A percentile compares a stretch with the other conserved stretches of the same genome.
Conservation (phyloP, 2,329 filamentous ascomycete genomes). For the Aspergillus fischeri region DNA sequence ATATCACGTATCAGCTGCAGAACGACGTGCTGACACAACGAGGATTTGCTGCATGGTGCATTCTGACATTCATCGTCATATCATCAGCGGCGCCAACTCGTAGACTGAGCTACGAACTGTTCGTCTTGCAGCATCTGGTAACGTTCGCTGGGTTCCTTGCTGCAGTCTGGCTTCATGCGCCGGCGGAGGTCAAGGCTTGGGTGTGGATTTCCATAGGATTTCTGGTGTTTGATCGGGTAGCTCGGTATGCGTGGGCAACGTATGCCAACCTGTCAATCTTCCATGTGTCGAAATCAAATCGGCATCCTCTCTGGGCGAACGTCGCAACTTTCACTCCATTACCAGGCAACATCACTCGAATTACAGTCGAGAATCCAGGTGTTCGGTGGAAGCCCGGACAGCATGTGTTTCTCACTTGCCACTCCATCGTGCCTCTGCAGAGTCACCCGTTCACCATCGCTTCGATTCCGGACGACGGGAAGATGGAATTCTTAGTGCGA, state of each 20-base stretch:
- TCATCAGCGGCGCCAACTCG: slow-evolving; percentile 50
- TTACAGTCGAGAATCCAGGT: slow-evolving; percentile 53
- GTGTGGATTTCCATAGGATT: slow-evolving; percentile 47
- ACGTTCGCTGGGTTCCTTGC: slow-evolving; percentile 48
- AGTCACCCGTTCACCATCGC: slow-evolving; percentile 63
- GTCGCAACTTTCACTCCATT: slow-evolving; percentile 47
- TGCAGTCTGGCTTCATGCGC: slow-evolving; percentile 48
- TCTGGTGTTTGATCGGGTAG: slow-evolving; percentile 43
- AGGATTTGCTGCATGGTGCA: slow-evolving; percentile 51
- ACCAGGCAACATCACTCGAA: slow-evolving; percentile 52
- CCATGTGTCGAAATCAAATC: slow-evolving; percentile 22
- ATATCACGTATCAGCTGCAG: slow-evolving; percentile 46
- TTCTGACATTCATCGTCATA: slow-evolving; percentile 50
- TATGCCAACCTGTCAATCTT: slow-evolving; percentile 43
- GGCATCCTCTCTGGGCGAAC: slow-evolving; percentile 34
- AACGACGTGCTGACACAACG: slow-evolving; percentile 47
- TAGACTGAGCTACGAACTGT: slow-evolving; percentile 50
- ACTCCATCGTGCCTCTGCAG: slow-evolving; percentile 54
- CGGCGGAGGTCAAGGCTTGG: slow-evolving; percentile 39
- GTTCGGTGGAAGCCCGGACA: slow-evolving; percentile 60
- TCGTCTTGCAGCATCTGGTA: slow-evolving; percentile 52
- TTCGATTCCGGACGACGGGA: slow-evolving; percentile 52
- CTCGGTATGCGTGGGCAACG: slow-evolving; percentile 32
- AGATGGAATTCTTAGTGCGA: slow-evolving; percentile 55
- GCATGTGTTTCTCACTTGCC: slow-evolving; percentile 59